Evolutionary conservation across 1,284 basidiomycete genomes (phyloP).

Genomic region (Rhodotorula sp.): DNA sequence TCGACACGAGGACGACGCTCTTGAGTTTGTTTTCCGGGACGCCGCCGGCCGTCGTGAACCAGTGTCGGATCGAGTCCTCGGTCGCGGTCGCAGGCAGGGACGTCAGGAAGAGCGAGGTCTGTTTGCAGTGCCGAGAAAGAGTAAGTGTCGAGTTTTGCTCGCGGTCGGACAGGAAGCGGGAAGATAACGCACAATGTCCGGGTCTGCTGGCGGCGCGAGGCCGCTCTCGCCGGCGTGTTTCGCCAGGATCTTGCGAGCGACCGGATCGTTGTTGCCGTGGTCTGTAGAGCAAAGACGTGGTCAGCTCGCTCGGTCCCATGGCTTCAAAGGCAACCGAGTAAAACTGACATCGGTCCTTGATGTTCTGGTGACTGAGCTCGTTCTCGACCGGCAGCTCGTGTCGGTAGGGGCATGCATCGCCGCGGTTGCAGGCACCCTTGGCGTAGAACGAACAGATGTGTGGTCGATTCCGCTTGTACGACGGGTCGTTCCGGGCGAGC

Average conservation of each 20-base stretch:
- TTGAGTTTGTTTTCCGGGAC: conserved; percentile 70
- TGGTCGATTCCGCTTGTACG: conserved; percentile 93
- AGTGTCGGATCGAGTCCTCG: conserved; percentile 75
- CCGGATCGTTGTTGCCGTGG: conserved; percentile 84
- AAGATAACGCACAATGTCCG: conserved; percentile 65
- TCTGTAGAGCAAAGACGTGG: conserved; percentile 47
- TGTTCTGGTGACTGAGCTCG: conserved; percentile 83
- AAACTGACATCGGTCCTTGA: conserved; percentile 70
- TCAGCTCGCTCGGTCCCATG: neutral
- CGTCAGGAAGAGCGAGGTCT: conserved; percentile 91
- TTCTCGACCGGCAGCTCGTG: conserved; percentile 86
- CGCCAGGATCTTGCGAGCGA: conserved; percentile 80
- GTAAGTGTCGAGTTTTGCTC: neutral
- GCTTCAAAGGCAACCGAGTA: too few relatives aligned
- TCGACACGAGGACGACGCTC: conserved; percentile 80
- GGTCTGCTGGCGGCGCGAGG: conserved; percentile 84
- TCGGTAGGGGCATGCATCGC: conserved; percentile 87
- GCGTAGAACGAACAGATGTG: conserved; percentile 94
- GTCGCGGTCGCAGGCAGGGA: conserved; percentile 71
- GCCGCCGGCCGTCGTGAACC: conserved; percentile 65
- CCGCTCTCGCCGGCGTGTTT: conserved; percentile 73
- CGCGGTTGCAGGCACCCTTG: conserved; percentile 91
- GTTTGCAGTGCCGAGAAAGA: conserved; percentile 1
- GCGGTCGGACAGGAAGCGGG: neutral
- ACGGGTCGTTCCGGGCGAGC: conserved; percentile 81